Base-by-base conservation (phyloP, 352 stramenopile species). In the Phytophthora fragariae region DNA sequence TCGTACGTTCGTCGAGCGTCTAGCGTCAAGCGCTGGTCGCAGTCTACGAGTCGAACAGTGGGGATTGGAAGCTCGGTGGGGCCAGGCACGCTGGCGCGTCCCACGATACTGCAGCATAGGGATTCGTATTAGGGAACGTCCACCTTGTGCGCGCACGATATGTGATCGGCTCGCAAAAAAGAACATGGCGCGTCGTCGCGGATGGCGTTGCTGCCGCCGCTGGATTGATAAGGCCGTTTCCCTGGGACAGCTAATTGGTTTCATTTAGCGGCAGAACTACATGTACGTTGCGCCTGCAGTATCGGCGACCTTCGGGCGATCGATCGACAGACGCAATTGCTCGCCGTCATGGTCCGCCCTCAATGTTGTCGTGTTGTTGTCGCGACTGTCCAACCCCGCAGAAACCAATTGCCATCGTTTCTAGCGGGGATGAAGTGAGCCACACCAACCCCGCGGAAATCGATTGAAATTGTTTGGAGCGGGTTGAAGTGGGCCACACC, bases 71-170 rank as follows among this genome's bases (percentile, higher is more conserved):
- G 44, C 60, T 70, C 55, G 54, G 54, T 71, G 62, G 62, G 67
- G 68, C 44, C 62, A 66, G 68, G 53, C 24, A 41, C 47, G 65
- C 29, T 27, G 17, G 41, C 24, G 1, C 44, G 68, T 71, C 62
- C 68, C 57, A 76, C 69, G 69, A 68, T 68, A 49, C 11, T 54
- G 44, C 60, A 65, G 47, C 57, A 75, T 76, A 76, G 69, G 29
- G 29, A 31, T 31, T 31, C 29, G 3, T 31, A 31, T 31, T 31
- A 31, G 29, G 53, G 69, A 68, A 64, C 46, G 29, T 19, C 27
- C 33, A 24, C 33, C 53, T 62, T 41, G 52, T 27, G 21, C 59
- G 33, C 39, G 47, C 41, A 70, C 63, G 21, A n/a, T 11, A 3
- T 55, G 54, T 24, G 35, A 24, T 27, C 14, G n/a, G 52, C 53